Evolutionary conservation across 768 basidiomycete species (phyloP).

Genomic region (Lactifluus hygrophoroides): DNA sequence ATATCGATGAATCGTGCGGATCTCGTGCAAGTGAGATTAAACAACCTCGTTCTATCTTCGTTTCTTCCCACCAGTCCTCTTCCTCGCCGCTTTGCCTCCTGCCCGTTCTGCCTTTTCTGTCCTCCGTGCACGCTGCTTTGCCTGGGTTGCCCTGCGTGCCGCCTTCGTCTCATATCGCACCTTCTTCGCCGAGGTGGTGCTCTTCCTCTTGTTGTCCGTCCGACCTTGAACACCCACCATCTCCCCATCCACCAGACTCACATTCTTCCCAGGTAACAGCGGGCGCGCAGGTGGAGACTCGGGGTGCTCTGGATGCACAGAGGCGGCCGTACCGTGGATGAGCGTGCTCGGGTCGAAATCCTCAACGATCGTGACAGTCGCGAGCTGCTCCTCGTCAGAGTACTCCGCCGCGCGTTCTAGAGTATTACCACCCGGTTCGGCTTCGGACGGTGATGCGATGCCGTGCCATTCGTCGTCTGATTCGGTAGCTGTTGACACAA

Average conservation of each 20-base stretch:
- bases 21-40: background rate
- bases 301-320: background rate
- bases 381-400: slow-evolving; percentile 75
- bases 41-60: background rate
- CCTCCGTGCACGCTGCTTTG: slow-evolving; percentile 55
- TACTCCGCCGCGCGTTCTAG: slow-evolving; percentile 56
- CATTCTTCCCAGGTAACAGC: slow-evolving; percentile 25
- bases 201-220: slow-evolving; percentile 10
- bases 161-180: slow-evolving; percentile 65
- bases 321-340: slow-evolving; percentile 38
- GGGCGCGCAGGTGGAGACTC: slow-evolving; percentile 10
- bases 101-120: slow-evolving; percentile 66
- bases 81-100: slow-evolving; percentile 51
- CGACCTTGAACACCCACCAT: background rate
- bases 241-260: background rate
- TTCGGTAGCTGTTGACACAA: slow-evolving; percentile 20
- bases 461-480: slow-evolving; percentile 43
- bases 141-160: slow-evolving; percentile 50
- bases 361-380: slow-evolving; percentile 86
- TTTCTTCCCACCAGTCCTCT: slow-evolving; percentile 23
- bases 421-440: slow-evolving; percentile 24
- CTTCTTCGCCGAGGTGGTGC: slow-evolving; percentile 27
- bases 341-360: slow-evolving; percentile 74
- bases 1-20: background rate
- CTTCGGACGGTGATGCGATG: slow-evolving; percentile 27